Evolutionary conservation across 805 yeast genomes (phyloP).

Genomic region (Cyberlindnera japonica): DNA sequence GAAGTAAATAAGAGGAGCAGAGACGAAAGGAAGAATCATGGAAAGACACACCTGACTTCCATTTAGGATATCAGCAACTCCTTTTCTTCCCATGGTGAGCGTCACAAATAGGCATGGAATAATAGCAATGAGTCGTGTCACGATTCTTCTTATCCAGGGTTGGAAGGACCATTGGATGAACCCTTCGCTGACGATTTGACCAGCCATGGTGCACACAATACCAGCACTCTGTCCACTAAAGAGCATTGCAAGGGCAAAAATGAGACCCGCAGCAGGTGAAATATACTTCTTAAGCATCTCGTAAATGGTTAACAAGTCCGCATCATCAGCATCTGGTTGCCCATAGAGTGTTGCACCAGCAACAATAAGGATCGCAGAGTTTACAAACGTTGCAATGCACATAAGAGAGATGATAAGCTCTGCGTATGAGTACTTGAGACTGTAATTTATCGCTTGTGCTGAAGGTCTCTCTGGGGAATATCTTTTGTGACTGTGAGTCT

Average conservation of each 20-base stretch:
- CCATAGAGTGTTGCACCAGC: constrained; percentile 82
- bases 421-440: constrained; percentile 75
- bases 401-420: constrained; percentile 80
- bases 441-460: constrained; percentile 71
- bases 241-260: constrained; percentile 83
- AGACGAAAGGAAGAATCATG: constrained; percentile 76
- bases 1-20: constrained; percentile 83
- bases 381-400: constrained; percentile 88
- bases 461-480: constrained; percentile 60
- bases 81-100: constrained; percentile 71
- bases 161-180: constrained; percentile 74
- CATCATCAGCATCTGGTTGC: constrained; percentile 63
- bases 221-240: constrained; percentile 96
- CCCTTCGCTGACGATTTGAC: constrained; percentile 92
- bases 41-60: constrained; percentile 81
- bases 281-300: constrained; percentile 63
- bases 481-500: constrained; percentile 45
- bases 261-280: constrained; percentile 82
- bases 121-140: constrained; percentile 81
- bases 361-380: constrained; percentile 83
- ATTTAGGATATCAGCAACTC: constrained; percentile 70
- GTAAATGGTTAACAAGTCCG: constrained; percentile 81
- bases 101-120: constrained; percentile 81
- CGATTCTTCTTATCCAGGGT: constrained; percentile 76
- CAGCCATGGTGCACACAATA: constrained; percentile 88